Base-by-base conservation (phyloP, 352 stramenopile genomes). In the Pythium phragmitis region DNA sequence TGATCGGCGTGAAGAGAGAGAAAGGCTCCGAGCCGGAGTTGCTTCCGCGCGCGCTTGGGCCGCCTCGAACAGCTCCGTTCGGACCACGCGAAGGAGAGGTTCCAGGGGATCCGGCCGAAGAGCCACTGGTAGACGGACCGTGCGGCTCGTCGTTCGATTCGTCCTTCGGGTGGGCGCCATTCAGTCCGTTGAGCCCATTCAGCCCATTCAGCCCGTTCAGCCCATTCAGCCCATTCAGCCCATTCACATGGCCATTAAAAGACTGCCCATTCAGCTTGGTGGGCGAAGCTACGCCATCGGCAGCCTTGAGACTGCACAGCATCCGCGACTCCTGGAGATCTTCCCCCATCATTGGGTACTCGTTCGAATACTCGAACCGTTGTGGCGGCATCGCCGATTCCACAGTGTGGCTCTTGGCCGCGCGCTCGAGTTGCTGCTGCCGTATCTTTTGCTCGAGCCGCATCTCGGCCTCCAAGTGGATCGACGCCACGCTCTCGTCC, bases 1-100 rank as follows among this genome's bases (percentile, higher is more conserved):
- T 93, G 63, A 96, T 96, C 37, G 85, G 87, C 33, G 87, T 96
- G 60, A 96, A 96, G 26, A 81, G 59, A 3, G 87, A 85, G 63
- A 95, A 95, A 2, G 87, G 87, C 60, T 95, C 87, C 2, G 62
- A 30, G 36, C 45, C 39, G 1, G 58, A 41, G 52, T 34, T 46
- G 46, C 46, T 28, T 28, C 21, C 33, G 12, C 21, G 41, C 11
- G 53, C 55, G 41, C 43, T 68, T 26, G 62, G 62, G 23, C 62
- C 55, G 21, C 39, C 17, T 45, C 75, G 61, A 13, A 67, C 63
- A 23, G 61, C 51, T 36, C 69, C 67, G 30, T 74, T 74, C 11
- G 64, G 68, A 26, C 60, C 65, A 52, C 57, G 65, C 19, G 46
- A 51, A 14, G 64, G 46, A 12, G 46, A 23, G 23, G 47, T n/a